phyloP scores from a whole-genome alignment of 2,329 filamentous ascomycete species.

The Dryadomyces quercivorus region DNA sequence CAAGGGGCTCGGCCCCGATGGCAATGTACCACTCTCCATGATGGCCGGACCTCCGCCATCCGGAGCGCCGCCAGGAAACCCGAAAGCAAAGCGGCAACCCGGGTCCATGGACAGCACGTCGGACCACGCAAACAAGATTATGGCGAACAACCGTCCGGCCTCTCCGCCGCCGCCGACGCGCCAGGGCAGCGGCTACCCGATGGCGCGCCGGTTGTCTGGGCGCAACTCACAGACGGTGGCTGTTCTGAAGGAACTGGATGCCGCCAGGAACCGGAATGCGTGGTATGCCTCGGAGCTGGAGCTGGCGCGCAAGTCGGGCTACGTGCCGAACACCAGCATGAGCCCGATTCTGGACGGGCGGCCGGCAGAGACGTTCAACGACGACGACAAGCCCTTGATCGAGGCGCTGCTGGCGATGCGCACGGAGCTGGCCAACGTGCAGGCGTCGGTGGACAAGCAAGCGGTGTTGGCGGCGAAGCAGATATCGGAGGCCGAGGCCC shows the following conservation, averaged over 20 bases:
- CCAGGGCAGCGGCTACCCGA: conserved; percentile 40
- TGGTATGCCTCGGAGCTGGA: conserved; percentile 97
- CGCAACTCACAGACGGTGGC: conserved; percentile 57
- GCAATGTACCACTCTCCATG: neutral
- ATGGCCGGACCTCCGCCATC: neutral
- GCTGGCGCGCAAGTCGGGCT: conserved; percentile 81
- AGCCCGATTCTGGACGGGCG: conserved; percentile 67
- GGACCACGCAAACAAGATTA: neutral
- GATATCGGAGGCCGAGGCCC: conserved; percentile 87
- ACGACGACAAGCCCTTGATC: conserved; percentile 83
- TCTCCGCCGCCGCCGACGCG: conserved; percentile 48
- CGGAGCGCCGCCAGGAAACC: conserved; percentile 14
- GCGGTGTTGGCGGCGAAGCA: conserved; percentile 73
- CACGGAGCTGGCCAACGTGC: conserved; percentile 77
- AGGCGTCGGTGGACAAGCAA: conserved; percentile 80
- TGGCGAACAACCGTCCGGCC: conserved; percentile 26
- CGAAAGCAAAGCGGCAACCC: conserved; percentile 32
- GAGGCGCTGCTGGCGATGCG: conserved; percentile 90
- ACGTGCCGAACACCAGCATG: conserved; percentile 57
- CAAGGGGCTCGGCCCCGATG: neutral
- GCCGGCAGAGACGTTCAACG: conserved; percentile 66
- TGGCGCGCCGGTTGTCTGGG: conserved; percentile 47
- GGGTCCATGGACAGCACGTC: conserved; percentile 56
- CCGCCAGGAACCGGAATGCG: conserved; percentile 73
- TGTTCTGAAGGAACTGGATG: conserved; percentile 76